Evolutionary conservation across 768 basidiomycete species (phyloP).

Genomic region (Albatrellus ellisii): DNA sequence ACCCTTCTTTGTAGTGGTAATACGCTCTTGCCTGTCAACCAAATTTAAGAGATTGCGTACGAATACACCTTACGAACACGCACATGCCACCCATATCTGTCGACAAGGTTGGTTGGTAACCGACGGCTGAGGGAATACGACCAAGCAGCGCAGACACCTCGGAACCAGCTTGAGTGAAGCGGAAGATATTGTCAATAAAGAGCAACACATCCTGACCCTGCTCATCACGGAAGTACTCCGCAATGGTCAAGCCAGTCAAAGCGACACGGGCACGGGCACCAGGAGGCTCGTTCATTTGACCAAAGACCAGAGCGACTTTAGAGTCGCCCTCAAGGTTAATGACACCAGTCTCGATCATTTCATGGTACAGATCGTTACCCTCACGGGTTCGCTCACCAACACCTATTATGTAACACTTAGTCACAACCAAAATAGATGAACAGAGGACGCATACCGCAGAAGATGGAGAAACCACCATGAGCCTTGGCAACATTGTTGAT

Average conservation of each 20-base stretch:
- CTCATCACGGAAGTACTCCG: slow-evolving; percentile 99
- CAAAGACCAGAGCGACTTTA: slow-evolving; percentile 99
- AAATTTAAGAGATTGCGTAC: slow-evolving; percentile 6
- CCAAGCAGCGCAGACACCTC: slow-evolving; percentile 99
- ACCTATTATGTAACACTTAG: slow-evolving; percentile 34
- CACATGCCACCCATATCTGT: slow-evolving; percentile 99
- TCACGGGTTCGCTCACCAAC: slow-evolving; percentile 99
- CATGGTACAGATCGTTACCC: slow-evolving; percentile 98
- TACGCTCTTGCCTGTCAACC: slow-evolving; percentile 84
- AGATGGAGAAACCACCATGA: slow-evolving; percentile 99
- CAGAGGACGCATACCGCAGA: slow-evolving; percentile 84
- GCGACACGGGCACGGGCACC: slow-evolving; percentile 99
- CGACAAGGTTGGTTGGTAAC: slow-evolving; percentile 99
- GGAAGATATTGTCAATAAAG: slow-evolving; percentile 99
- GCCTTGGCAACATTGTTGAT: slow-evolving; percentile 99
- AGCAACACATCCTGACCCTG: slow-evolving; percentile 99
- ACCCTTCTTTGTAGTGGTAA: slow-evolving; percentile 99
- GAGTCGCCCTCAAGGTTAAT: slow-evolving; percentile 99
- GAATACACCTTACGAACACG: slow-evolving; percentile 18
- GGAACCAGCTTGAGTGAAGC: slow-evolving; percentile 99
- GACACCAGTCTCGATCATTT: slow-evolving; percentile 99
- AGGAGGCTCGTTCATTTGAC: slow-evolving; percentile 99
- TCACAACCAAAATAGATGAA: background rate
- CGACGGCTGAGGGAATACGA: slow-evolving; percentile 99
- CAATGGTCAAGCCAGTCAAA: slow-evolving; percentile 96